Percentiles rank a stretch among this genome's conserved stretches.
These are phyloP conservation scores for Pulveroboletus sp. DNA, from an alignment of 768 basidiomycete genomes.

Conservation along the genomic window DNA sequence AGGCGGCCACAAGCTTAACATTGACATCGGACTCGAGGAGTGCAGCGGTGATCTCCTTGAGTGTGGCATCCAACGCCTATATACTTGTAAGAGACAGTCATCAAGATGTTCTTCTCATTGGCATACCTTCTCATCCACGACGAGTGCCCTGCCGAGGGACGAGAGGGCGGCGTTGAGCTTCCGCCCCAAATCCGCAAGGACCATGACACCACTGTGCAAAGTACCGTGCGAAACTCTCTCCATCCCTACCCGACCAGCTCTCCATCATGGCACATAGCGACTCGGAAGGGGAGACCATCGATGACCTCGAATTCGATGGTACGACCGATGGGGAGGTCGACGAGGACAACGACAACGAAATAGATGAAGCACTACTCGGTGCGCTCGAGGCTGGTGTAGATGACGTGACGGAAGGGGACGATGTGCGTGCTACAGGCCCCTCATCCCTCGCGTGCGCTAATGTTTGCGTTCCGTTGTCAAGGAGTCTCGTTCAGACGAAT, in stretches of 20 bases:
- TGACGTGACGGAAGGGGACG: constrained; percentile 66
- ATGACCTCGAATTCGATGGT: constrained; percentile 54
- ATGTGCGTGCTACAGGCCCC: constrained; percentile 42
- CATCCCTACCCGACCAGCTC: background rate
- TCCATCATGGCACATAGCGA: constrained; percentile 48
- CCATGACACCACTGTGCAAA: constrained; percentile 51
- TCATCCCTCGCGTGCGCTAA: constrained; percentile 2
- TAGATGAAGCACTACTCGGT: constrained; percentile 59
- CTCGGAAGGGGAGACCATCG: constrained; percentile 59
- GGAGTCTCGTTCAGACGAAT: constrained; percentile 59
- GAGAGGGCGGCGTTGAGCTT: constrained; percentile 91
- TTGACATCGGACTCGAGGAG: constrained; percentile 97
- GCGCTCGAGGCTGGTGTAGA: constrained; percentile 52
- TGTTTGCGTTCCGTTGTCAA: constrained; percentile 20
- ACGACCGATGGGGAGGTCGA: constrained; percentile 42
- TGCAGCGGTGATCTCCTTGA: constrained; percentile 94
- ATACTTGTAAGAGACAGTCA: constrained; percentile 3
- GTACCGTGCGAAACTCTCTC: constrained; percentile 28
- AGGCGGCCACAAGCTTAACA: constrained; percentile 86
- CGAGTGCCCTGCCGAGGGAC: constrained; percentile 77
- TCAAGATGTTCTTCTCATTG: background rate
- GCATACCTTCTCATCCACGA: constrained; percentile 87
- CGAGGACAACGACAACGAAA: constrained; percentile 44
- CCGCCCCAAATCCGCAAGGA: constrained; percentile 91
- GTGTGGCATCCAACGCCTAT: constrained; percentile 87